Evolutionary conservation across 1,284 basidiomycete species (phyloP).

Genomic region (Moesziomyces sp.): DNA sequence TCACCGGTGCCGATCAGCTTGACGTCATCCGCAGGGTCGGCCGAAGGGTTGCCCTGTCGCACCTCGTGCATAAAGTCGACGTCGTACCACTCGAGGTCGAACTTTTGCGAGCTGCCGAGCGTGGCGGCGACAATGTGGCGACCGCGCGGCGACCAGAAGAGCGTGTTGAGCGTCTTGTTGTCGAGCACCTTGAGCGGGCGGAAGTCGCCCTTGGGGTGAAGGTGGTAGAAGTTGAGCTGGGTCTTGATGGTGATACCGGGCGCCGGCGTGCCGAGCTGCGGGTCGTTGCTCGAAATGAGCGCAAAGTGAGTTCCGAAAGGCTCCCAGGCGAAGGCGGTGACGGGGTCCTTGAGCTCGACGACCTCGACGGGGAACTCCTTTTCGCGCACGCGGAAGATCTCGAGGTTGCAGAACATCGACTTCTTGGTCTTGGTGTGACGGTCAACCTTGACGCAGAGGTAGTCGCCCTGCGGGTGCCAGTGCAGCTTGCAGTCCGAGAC

Average conservation of each 20-base stretch:
- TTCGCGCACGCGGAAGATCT: constrained; percentile 96
- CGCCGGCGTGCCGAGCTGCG: constrained; percentile 86
- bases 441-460: constrained; percentile 98
- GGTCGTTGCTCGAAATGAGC: constrained; percentile 92
- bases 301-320: constrained; percentile 95
- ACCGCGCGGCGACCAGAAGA: constrained; percentile 96
- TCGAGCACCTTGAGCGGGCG: constrained; percentile 84
- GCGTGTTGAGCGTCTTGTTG: constrained; percentile 89
- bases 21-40: constrained; percentile 79
- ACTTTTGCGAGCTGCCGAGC: constrained; percentile 92
- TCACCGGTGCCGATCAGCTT: constrained; percentile 86
- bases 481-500: constrained; percentile 98
- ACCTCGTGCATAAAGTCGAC: constrained; percentile 85
- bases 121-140: constrained; percentile 95
- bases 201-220: constrained; percentile 97
- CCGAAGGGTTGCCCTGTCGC: constrained; percentile 72
- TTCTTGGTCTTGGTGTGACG: constrained; percentile 99
- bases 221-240: constrained; percentile 94
- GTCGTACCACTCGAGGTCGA: constrained; percentile 99
- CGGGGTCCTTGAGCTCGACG: constrained; percentile 95
- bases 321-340: constrained; percentile 98
- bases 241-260: constrained; percentile 95
- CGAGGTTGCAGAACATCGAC: constrained; percentile 97
- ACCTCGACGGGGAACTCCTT: constrained; percentile 99
- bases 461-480: constrained; percentile 99